These are phyloP conservation scores for Chaetomium globosum DNA, from an alignment of 2,329 filamentous ascomycete species.

Conservation along the genomic window DNA sequence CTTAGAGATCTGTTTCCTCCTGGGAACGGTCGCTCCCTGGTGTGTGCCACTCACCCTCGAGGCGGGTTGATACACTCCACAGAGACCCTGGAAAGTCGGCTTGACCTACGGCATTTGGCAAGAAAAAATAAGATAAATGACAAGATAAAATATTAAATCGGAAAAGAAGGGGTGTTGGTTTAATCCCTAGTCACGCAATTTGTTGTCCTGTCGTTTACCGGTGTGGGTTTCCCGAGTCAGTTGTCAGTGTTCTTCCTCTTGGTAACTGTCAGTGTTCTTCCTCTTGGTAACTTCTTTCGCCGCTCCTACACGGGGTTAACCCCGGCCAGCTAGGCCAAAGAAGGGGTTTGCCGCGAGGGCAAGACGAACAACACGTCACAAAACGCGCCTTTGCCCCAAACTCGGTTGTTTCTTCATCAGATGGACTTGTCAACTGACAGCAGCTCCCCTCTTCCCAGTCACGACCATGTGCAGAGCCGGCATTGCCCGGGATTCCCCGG, in stretches of 20 bases:
- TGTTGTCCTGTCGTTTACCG: background rate
- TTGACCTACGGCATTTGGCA: background rate
- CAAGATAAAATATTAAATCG: constrained; percentile 7
- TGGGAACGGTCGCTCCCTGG: constrained; percentile 4
- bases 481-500: constrained; percentile 13
- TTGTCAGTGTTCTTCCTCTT: background rate
- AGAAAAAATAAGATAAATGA: background rate
- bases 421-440: constrained; percentile 15
- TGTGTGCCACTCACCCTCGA: too few species aligned
- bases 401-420: constrained; percentile 12
- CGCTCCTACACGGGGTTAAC: background rate
- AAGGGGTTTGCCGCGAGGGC: background rate
- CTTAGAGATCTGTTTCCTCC: constrained; percentile 3
- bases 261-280: background rate
- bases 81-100: background rate
- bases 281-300: background rate
- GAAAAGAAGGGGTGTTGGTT: background rate
- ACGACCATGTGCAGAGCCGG: background rate
- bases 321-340: background rate
- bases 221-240: constrained; percentile 7
- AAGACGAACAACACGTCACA: background rate
- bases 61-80: constrained; percentile 9
- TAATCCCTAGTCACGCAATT: background rate
- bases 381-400: constrained; percentile 5
- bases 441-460: background rate